Conservation (phyloP, 2,329 filamentous ascomycete genomes). For the Sporothrix curviconia region DNA sequence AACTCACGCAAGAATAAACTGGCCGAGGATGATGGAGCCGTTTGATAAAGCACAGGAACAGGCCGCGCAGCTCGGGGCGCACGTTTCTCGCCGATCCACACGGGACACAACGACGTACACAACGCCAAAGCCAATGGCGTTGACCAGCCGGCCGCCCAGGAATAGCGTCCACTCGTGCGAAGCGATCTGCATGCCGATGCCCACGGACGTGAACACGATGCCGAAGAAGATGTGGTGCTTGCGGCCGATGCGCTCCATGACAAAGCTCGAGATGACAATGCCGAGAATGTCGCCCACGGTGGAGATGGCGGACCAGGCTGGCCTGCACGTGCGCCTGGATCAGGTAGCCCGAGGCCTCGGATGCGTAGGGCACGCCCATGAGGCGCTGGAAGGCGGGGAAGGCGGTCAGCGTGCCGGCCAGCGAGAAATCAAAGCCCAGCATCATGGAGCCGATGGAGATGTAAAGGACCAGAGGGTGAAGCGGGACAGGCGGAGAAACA, state of each 20-base stretch:
- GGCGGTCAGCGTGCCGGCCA: not conserved
- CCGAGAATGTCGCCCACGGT: slow-evolving; percentile 1
- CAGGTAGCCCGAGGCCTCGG: not conserved
- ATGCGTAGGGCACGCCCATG: not conserved
- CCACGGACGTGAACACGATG: not conserved
- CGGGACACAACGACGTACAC: not conserved
- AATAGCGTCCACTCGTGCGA: slow-evolving; percentile 3
- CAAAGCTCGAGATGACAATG: not conserved
- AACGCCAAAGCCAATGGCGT: not conserved
- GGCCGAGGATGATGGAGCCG: slow-evolving; percentile 2
- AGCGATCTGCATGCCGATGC: slow-evolving; percentile 8
- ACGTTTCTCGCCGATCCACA: slow-evolving; percentile 8
- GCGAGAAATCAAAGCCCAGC: slow-evolving; percentile 1
- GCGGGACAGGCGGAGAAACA: not conserved
- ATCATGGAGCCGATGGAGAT: slow-evolving; percentile 2
- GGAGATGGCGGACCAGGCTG: not conserved
- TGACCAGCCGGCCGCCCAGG: not conserved
- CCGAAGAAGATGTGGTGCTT: slow-evolving; percentile 3
- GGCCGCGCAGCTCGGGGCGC: slow-evolving; percentile 1
- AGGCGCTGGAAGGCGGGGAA: not conserved
- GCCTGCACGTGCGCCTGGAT: slow-evolving; percentile 1
- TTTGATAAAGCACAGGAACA: slow-evolving; percentile 5
- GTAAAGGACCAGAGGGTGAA: slow-evolving; percentile 3
- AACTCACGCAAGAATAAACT: not conserved
- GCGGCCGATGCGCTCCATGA: slow-evolving; percentile 4